Evolutionary conservation across 2,329 filamentous ascomycete species (phyloP), one percentile per base, ranked within the genome.

Genomic region (Rosellinia necatrix): DNA sequence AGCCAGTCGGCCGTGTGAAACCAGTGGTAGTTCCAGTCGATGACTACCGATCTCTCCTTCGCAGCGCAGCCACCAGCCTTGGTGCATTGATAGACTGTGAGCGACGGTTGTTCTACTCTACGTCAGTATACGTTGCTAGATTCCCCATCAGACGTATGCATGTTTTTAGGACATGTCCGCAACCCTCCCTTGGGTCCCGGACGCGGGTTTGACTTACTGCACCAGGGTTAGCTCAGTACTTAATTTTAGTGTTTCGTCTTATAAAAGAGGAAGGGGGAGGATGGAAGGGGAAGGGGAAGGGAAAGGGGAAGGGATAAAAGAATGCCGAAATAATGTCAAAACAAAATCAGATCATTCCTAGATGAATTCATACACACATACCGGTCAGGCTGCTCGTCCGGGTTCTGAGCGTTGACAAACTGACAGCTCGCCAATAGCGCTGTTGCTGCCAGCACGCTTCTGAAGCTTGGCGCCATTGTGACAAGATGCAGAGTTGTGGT

Each of bases 31-130:
- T 73, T 68, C 27, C 76, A 72, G 66, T 84, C 81, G 6, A 81
- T 69, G 10, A 83, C 81, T 34, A 84, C 61, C n/a, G 76, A 78
- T 38, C 76, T 81, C 54, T 74, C 72, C 56, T 76, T 72, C 21
- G 69, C 58, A 34, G 72, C 72, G 71, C 81, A 84, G 21, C 81
- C 81, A 38, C 69, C 71, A 4, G 65, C 67, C 22, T 73, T 77
- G 37, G 78, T 80, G 70, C 81, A 83, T 58, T 76, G 75, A 68
- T 73, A 80, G 7, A 80, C 82, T 7, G 73, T 75, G 42, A 84
- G 68, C 61, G 74, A 74, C 25, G 80, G 81, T 56, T 82, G 79
- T 34, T 56, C 58, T 60, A 10, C 12, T 22, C 24, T 29, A 19
- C 15, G 43, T 59, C 42, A 59, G 12, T 22, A n/a, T 32, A 6